phyloP scores from a whole-genome alignment of 768 basidiomycete genomes.

The Lentinula sp. region DNA sequence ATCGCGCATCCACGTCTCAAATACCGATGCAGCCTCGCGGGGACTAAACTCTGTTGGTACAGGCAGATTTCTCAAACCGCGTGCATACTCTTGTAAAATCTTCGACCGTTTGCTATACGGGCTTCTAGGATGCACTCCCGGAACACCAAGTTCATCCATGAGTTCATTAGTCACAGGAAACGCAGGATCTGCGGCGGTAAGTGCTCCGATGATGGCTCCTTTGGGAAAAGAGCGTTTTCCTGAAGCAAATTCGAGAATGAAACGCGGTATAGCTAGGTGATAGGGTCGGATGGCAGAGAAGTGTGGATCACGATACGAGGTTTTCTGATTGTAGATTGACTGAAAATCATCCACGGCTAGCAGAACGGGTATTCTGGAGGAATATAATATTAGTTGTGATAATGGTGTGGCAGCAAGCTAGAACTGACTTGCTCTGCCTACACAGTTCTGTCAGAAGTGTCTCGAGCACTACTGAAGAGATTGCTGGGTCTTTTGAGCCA shows the following conservation, averaged over 20 bases:
- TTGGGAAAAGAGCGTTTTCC: constrained; percentile 65
- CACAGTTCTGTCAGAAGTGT: constrained; percentile 57
- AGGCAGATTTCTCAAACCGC: constrained; percentile 43
- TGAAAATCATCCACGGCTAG: constrained; percentile 89
- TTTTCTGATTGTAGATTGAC: constrained; percentile 58
- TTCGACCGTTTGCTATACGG: constrained; percentile 53
- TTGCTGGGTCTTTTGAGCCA: constrained; percentile 46
- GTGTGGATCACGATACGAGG: constrained; percentile 68
- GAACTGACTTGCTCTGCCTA: constrained; percentile 54
- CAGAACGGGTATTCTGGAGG: constrained; percentile 63
- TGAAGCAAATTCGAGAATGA: constrained; percentile 74
- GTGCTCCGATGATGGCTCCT: constrained; percentile 69
- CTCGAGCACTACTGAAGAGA: constrained; percentile 51
- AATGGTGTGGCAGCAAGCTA: neutral
- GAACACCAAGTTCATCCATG: constrained; percentile 41
- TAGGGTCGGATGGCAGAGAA: constrained; percentile 64
- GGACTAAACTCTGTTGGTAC: constrained; percentile 56
- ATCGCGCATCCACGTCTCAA: constrained; percentile 71
- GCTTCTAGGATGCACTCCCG: constrained; percentile 26
- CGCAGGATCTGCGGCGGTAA: constrained; percentile 53
- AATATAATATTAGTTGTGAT: neutral
- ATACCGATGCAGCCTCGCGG: constrained; percentile 67
- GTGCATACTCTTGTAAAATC: constrained; percentile 44
- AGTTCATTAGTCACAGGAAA: constrained; percentile 62
- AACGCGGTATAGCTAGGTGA: constrained; percentile 72